Base-by-base conservation (phyloP, 2,329 filamentous ascomycete genomes). In the Tympanopsis confertula region DNA sequence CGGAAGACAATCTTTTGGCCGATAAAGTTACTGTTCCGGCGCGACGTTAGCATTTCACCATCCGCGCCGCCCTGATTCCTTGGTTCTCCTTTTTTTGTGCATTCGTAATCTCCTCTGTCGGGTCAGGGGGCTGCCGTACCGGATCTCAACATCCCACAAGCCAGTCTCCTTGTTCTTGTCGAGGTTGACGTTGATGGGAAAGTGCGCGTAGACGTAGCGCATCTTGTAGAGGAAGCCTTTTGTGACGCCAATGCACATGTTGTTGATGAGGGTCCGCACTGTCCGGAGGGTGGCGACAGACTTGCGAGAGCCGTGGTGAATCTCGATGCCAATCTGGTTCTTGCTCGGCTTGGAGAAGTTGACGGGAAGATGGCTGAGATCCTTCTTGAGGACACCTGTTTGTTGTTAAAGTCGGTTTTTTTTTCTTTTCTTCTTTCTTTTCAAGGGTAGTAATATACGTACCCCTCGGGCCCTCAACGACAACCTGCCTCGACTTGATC, bases 181-280 rank as follows among this genome's bases (percentile, higher is more conserved):
- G 54, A 98, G 69, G 78, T 95, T 96, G 74, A 98, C 89, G 79
- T 98, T 98, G 86, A 98, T 98, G 70, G 91, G 91, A 65, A 98
- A 98, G 82, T 98, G 91, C 65, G 91, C 91, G 68, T 98, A 98
- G 70, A 98, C 91, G 75, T 98, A 98, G 61, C 91, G 86, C 89
- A 98, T 96, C 86, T 98, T 98, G 84, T 98, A 98, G 75, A 91
- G 93, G 86, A 83, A 98, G 54, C 91, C 91, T 77, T 89, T 94
- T 65, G 91, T 98, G 53, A 98, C 91, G 68, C 91, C 91, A 58
- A 88, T 81, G 68, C 98, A 84, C 71, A 98, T 66, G 83, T 98
- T 98, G 79, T 93, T 86, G 78, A 98, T 94, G 69, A 96, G 69
- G 51, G 89, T 89, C 62, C 87, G 86, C 72, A 98, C 91, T 59